Base-by-base conservation (phyloP, 208 protist genomes). In the Trypanosoma theileri region DNA sequence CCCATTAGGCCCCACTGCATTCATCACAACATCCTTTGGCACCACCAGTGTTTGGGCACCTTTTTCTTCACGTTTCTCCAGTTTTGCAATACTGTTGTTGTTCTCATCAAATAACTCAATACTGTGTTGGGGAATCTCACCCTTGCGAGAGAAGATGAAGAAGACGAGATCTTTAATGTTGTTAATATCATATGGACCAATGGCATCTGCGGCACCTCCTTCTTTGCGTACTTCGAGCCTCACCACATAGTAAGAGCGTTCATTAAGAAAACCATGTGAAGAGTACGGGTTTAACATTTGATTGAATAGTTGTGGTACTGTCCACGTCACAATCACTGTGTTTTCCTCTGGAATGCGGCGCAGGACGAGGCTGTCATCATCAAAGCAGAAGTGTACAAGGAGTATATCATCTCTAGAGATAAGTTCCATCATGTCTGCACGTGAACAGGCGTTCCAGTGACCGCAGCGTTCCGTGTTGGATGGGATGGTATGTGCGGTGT, bases 401-500 rank as follows among this genome's bases (percentile, higher is more conserved):
- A 94, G 73, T 14, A 61, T 78, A 68, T 94, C 87, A 44, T 86
- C 75, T 4, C 53, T 45, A n/a, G 74, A 76, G 45, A 92, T 42
- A 61, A 93, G 89, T 6, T 41, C 59, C 42, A 71, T 75, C 55
- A 95, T 61, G 60, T 93, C 85, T 0, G 35, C 3, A 45, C 76
- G 68, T 44, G 65, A 81, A 73, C 85, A 91, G 55, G 93, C 84
- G 62, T 92, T 92, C 82, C 86, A 92, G 70, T 96, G 89, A 8
- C 91, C 91, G 71, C 91, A 96, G 4, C 91, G 86, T 73, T 95
- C 80, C 41, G 84, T 77, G n/a, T 84, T 73, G 0, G 55, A 51
- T 4, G 88, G 89, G 55, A 95, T 92, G 3, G 85, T 92, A 77
- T 96, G 87, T 0, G 91, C 91, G 16, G 91, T 96, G 71, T 96